A percentile compares a stretch with the other conserved stretches of the same genome.
Conservation (phyloP, 805 yeast genomes). For the Pichia kluyveri region DNA sequence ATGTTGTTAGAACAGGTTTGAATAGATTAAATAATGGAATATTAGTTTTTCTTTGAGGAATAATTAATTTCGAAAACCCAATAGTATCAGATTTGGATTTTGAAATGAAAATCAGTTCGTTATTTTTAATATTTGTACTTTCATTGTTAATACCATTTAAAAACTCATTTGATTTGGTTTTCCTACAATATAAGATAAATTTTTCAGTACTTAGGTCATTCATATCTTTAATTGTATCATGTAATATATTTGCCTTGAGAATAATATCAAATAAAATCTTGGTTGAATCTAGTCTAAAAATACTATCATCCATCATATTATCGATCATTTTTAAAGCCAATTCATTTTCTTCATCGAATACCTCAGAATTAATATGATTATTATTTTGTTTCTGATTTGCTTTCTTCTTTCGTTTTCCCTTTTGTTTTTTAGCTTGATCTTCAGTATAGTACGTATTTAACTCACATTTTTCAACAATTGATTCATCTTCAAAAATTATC, state of each 20-base stretch:
- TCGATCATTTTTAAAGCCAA: conserved; percentile 11
- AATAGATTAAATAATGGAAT: conserved; percentile 50
- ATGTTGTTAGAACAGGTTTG: conserved; percentile 10
- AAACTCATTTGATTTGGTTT: conserved; percentile 7
- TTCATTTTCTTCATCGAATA: conserved; percentile 14
- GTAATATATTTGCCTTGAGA: conserved; percentile 42
- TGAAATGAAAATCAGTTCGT: conserved; percentile 48
- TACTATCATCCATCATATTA: conserved; percentile 20
- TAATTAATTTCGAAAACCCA: conserved; percentile 57
- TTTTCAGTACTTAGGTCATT: conserved; percentile 45
- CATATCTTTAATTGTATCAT: conserved; percentile 46
- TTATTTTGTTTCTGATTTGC: conserved; percentile 11
- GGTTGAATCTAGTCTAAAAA: conserved; percentile 30
- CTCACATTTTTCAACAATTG: conserved; percentile 48
- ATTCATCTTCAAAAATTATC: conserved; percentile 44
- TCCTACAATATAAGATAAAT: conserved; percentile 37
- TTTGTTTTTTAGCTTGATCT: background rate
- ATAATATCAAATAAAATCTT: conserved; percentile 42
- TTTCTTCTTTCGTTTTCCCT: background rate
- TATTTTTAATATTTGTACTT: conserved; percentile 15
- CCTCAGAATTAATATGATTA: too few species aligned
- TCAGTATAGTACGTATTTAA: conserved; percentile 35
- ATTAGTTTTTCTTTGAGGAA: conserved; percentile 55
- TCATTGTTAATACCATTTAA: too few species aligned
- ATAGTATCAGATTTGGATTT: conserved; percentile 47